phyloP scores from a whole-genome alignment of 139 green algal genomes.

The Chloropicon primus region DNA sequence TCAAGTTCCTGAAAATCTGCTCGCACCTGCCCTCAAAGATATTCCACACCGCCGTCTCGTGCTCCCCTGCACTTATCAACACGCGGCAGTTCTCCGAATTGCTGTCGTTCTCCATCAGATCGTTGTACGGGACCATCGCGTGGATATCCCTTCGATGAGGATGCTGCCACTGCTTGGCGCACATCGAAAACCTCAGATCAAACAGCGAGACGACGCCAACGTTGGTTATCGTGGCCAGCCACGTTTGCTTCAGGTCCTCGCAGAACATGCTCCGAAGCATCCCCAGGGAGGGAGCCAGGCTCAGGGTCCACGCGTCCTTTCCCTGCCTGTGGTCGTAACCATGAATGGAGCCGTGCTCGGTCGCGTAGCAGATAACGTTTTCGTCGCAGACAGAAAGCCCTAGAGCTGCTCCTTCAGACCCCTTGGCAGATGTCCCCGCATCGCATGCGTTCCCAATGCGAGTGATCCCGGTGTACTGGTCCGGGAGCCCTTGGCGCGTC shows the following conservation, averaged over 20 bases:
- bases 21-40: neutral
- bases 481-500: slow-evolving; percentile 24
- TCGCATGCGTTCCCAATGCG: neutral
- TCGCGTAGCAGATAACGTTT: slow-evolving; percentile 46
- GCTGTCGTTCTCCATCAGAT: neutral
- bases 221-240: slow-evolving; percentile 49
- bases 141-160: neutral
- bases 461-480: slow-evolving; percentile 31
- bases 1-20: neutral
- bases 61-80: neutral
- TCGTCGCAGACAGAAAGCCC: slow-evolving; percentile 34
- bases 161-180: slow-evolving; percentile 15
- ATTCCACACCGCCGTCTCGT: neutral
- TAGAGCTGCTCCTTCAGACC: slow-evolving; percentile 35
- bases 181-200: slow-evolving; percentile 64
- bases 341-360: slow-evolving; percentile 48
- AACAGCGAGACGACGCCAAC: slow-evolving; percentile 49
- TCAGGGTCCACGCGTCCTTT: slow-evolving; percentile 3
- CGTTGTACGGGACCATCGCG: neutral
- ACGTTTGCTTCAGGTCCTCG: slow-evolving; percentile 33
- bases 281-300: slow-evolving; percentile 14
- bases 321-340: slow-evolving; percentile 53
- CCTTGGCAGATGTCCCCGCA: neutral
- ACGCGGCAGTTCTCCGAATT: neutral
- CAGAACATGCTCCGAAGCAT: slow-evolving; percentile 31